phyloP scores from a whole-genome alignment of 208 protist genomes.

The Leishmania tarentolae region DNA sequence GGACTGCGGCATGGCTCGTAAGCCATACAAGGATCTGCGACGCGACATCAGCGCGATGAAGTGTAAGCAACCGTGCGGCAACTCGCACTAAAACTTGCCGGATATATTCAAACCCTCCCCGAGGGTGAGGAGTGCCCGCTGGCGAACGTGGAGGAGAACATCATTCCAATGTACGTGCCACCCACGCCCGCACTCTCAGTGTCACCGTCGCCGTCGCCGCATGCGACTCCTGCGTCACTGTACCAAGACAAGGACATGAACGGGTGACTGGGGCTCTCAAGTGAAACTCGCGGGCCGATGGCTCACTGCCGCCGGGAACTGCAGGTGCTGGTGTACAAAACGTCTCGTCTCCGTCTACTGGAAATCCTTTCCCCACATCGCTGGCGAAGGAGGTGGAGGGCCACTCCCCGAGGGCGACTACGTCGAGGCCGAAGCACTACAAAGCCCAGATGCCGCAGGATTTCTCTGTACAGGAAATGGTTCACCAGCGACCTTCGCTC shows the following conservation, averaged over 20 bases:
- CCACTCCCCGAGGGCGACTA: neutral
- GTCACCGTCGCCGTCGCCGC: neutral
- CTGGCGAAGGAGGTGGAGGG: neutral
- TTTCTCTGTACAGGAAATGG: neutral
- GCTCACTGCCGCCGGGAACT: neutral
- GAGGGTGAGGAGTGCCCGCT: constrained; percentile 19
- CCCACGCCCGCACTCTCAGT: neutral
- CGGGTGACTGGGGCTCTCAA: neutral
- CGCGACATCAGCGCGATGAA: constrained; percentile 46
- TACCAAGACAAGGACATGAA: neutral
- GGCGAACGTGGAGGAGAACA: neutral
- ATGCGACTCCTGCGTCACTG: neutral
- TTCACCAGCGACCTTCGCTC: neutral
- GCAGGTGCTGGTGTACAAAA: neutral
- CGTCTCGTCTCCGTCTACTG: neutral
- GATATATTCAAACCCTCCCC: constrained; percentile 34
- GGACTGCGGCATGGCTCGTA: constrained; percentile 45
- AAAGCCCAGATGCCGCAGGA: neutral
- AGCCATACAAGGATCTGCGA: constrained; percentile 55
- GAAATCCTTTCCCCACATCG: neutral
- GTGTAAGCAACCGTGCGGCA: constrained; percentile 44
- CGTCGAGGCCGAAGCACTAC: neutral
- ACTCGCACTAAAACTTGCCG: constrained; percentile 52
- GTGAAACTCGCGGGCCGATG: constrained; percentile 3
- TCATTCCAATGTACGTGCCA: constrained; percentile 24